Evolutionary conservation across 768 basidiomycete genomes (phyloP).

Genomic region (Chalciporus sphaerocephalus): DNA sequence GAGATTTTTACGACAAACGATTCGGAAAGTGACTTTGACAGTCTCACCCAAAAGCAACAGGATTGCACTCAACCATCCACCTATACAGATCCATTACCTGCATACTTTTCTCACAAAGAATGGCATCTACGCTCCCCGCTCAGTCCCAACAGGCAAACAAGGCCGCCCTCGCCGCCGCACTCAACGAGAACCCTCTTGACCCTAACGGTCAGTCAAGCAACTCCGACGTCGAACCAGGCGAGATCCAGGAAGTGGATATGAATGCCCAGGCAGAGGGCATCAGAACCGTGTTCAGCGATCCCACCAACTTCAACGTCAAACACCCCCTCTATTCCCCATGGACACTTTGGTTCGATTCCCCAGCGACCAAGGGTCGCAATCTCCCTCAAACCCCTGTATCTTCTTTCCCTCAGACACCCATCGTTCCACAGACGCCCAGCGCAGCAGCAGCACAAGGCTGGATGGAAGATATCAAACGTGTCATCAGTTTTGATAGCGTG

Average conservation of each 20-base stretch:
- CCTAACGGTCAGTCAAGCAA: conserved; percentile 26
- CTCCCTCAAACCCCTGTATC: conserved; percentile 79
- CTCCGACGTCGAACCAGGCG: conserved; percentile 63
- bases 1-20: neutral
- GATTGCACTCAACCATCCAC: conserved; percentile 4
- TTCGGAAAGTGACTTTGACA: conserved; percentile 16
- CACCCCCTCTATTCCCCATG: conserved; percentile 92
- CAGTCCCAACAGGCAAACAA: conserved; percentile 74
- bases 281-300: conserved; percentile 90
- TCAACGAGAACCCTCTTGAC: conserved; percentile 49
- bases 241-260: conserved; percentile 86
- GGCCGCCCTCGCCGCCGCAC: conserved; percentile 71
- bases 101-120: conserved; percentile 28
- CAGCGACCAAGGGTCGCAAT: conserved; percentile 84
- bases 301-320: conserved; percentile 94
- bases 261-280: conserved; percentile 76
- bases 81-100: conserved; percentile 4
- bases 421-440: conserved; percentile 62
- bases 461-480: conserved; percentile 99
- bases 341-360: conserved; percentile 99
- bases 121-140: conserved; percentile 49
- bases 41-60: conserved; percentile 10
- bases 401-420: conserved; percentile 72
- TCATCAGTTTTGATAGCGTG: conserved; percentile 92
- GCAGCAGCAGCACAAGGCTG: conserved; percentile 77